phyloP scores from a whole-genome alignment of 257 asterid genomes.

The Jasminum sambac region DNA sequence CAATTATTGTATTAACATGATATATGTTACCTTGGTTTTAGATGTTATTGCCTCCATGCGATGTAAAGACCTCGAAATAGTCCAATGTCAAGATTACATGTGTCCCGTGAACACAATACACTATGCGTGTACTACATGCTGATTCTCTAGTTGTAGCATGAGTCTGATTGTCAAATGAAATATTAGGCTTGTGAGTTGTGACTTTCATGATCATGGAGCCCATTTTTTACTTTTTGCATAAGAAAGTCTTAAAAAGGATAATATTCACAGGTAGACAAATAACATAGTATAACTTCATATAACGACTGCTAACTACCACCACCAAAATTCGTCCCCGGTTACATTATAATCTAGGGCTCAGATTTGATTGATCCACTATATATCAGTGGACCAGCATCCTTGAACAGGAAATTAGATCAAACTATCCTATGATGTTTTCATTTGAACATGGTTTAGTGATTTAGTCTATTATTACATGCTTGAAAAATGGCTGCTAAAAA shows the following conservation, averaged over 20 bases:
- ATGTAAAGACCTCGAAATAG: no score
- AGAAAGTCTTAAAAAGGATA: slow-evolving; percentile 13
- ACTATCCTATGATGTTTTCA: not conserved
- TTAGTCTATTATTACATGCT: slow-evolving; percentile 5
- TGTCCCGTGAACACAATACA: not conserved
- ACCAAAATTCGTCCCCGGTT: slow-evolving; percentile 6
- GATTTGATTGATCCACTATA: not conserved
- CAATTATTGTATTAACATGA: no score
- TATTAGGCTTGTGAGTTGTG: slow-evolving; percentile 6
- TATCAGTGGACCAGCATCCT: slow-evolving; percentile 8
- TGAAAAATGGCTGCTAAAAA: slow-evolving; percentile 18
- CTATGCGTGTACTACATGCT: no score
- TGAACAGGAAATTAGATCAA: not conserved
- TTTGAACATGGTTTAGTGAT: slow-evolving; percentile 21
- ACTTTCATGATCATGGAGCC: slow-evolving; percentile 31
- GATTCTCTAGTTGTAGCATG: not conserved
- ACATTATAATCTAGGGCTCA: not conserved
- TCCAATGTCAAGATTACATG: no score
- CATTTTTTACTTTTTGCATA: slow-evolving; percentile 19
- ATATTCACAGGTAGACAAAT: slow-evolving; percentile 18
- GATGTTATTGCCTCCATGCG: no score
- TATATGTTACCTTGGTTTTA: no score
- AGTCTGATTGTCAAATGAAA: not conserved
- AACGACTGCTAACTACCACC: not conserved
- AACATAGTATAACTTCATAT: not conserved